phyloP scores from a whole-genome alignment of 2,329 filamentous ascomycete genomes.

The Chrysoporthe cubensis region DNA sequence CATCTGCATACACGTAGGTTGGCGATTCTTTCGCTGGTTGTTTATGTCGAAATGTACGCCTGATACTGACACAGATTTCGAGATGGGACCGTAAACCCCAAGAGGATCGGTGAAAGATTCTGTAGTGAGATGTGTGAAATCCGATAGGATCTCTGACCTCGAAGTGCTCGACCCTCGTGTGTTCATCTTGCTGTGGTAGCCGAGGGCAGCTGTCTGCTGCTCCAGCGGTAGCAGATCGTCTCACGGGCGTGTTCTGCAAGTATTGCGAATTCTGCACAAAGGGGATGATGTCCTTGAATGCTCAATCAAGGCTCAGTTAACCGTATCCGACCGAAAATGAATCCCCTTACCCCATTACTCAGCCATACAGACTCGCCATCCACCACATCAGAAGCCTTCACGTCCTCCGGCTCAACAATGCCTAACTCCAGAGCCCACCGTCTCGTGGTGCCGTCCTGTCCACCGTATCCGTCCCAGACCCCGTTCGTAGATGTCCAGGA shows the following conservation, averaged over 20 bases:
- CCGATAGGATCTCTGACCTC: not conserved
- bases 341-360: slow-evolving; percentile 86
- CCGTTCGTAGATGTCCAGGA: slow-evolving; percentile 40
- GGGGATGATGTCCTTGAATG: not conserved
- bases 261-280: not conserved
- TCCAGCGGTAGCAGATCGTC: not conserved
- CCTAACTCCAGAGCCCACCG: slow-evolving; percentile 77
- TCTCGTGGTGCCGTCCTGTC: slow-evolving; percentile 80
- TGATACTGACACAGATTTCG: too few species aligned
- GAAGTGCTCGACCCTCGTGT: not conserved
- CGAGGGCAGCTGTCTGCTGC: not conserved
- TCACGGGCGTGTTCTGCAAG: not conserved
- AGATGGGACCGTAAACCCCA: too few species aligned
- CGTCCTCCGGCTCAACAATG: slow-evolving; percentile 67
- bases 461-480: slow-evolving; percentile 55
- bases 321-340: slow-evolving; percentile 56
- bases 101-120: not conserved
- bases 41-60: too few species aligned
- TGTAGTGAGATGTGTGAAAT: not conserved
- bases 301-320: slow-evolving; percentile 29
- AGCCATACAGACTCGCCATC: slow-evolving; percentile 84
- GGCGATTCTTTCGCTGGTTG: too few species aligned
- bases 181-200: not conserved
- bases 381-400: slow-evolving; percentile 62
- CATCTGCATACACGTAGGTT: too few species aligned